Percentiles rank a stretch among this genome's conserved stretches.
These are phyloP conservation scores for Gossypium schwendimanii DNA, from an alignment of 441 rosid genomes.

Conservation along the genomic window DNA sequence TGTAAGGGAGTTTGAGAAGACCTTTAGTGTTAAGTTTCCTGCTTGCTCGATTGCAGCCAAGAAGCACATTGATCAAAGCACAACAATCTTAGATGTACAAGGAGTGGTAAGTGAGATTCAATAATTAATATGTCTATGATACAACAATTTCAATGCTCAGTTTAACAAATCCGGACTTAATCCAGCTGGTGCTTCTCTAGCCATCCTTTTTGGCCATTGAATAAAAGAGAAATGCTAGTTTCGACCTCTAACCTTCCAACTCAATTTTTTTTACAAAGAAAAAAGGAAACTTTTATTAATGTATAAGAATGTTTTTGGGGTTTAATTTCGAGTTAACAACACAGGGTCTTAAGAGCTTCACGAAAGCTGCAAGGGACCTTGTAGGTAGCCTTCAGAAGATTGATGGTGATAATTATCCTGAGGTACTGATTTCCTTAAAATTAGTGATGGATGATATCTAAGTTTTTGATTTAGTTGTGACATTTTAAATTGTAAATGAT, in stretches of 20 bases:
- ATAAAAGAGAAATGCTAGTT: neutral
- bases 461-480: neutral
- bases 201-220: neutral
- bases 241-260: neutral
- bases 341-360: conserved; percentile 78
- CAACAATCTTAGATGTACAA: conserved; percentile 84
- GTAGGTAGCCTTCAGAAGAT: conserved; percentile 65
- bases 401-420: conserved; percentile 87
- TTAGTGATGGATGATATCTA: neutral
- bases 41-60: conserved; percentile 74
- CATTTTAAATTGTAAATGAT: neutral
- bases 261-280: neutral
- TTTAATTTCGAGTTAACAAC: neutral
- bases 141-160: neutral
- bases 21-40: conserved; percentile 63
- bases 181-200: neutral
- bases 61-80: conserved; percentile 81
- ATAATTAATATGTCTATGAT: neutral
- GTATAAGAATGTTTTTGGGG: conserved; percentile 54
- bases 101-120: conserved; percentile 67
- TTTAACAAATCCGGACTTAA: neutral
- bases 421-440: conserved; percentile 37
- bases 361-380: conserved; percentile 80
- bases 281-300: neutral
- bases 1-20: conserved; percentile 74